Evolutionary conservation across 441 rosid species (phyloP).

Genomic region (Pelargonium australe): DNA sequence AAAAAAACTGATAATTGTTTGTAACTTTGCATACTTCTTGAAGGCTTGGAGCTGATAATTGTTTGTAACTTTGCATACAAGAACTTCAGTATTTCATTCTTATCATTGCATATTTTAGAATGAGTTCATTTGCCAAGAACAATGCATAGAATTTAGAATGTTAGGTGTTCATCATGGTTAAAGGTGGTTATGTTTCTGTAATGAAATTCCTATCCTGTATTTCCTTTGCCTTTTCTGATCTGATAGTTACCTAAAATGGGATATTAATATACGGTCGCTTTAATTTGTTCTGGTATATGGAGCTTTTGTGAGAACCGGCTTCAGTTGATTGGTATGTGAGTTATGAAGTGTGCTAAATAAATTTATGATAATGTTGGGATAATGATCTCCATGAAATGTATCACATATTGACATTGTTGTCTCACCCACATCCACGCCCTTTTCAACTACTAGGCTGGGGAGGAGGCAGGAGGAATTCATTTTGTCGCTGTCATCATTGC

Average conservation of each 20-base stretch:
- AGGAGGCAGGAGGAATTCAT: background rate
- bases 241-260: background rate
- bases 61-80: too few relatives aligned
- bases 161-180: slow-evolving; percentile 2
- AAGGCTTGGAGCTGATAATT: too few relatives aligned
- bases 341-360: background rate
- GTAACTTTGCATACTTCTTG: too few relatives aligned
- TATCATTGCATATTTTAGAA: background rate
- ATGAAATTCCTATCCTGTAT: slow-evolving; percentile 3
- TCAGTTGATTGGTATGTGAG: background rate
- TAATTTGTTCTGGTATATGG: slow-evolving; percentile 11
- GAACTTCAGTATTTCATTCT: background rate
- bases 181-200: slow-evolving; percentile 6
- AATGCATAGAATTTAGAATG: background rate
- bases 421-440: background rate
- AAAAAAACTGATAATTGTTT: background rate
- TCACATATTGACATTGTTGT: slow-evolving; percentile 1
- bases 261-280: background rate
- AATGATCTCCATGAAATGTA: background rate
- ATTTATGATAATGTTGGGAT: background rate
- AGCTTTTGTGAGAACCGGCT: background rate
- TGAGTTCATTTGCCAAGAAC: background rate
- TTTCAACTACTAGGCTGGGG: background rate
- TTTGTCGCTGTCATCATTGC: slow-evolving; percentile 3
- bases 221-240: background rate